Evolutionary conservation across 1,284 basidiomycete species (phyloP).

Genomic region (Earliella scabrosa): DNA sequence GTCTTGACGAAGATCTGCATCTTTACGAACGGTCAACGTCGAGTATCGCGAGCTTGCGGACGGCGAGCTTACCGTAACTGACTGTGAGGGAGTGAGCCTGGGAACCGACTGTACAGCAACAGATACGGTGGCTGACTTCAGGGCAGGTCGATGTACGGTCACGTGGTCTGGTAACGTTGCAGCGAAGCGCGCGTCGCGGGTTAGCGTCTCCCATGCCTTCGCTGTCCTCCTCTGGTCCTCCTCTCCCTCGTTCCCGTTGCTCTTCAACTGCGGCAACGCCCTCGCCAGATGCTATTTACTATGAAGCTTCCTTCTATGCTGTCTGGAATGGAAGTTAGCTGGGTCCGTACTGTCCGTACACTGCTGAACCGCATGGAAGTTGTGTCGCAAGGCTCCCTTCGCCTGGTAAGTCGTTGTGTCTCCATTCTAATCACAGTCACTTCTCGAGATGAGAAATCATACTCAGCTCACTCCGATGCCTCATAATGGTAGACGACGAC

Average conservation of each 20-base stretch:
- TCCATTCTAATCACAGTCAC: background rate
- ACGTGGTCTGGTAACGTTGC: background rate
- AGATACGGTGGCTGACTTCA: conserved; percentile 47
- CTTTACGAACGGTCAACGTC: conserved; percentile 39
- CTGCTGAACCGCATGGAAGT: too few species aligned
- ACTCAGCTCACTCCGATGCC: conserved; percentile 71
- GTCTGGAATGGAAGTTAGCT: too few species aligned
- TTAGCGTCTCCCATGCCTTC: too few species aligned
- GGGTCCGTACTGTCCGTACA: too few species aligned
- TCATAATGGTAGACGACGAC: conserved; percentile 55
- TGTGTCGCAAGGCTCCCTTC: background rate
- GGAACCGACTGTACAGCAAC: conserved; percentile 49
- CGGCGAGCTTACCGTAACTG: conserved; percentile 29
- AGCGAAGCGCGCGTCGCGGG: conserved; percentile 5
- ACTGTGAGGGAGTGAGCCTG: conserved; percentile 31
- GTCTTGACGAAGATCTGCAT: conserved; percentile 98
- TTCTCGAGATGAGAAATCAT: conserved; percentile 48
- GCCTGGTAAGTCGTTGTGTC: background rate
- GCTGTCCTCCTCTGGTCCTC: too few species aligned
- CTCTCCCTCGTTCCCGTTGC: background rate
- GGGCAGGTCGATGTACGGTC: conserved; percentile 31
- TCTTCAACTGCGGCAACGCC: too few species aligned
- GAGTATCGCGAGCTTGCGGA: conserved; percentile 26
- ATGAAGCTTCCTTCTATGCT: too few species aligned
- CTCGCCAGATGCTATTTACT: too few species aligned